Evolutionary conservation across 495 filamentous ascomycete species (phyloP).

Genomic region (Lichina pygmaea): DNA sequence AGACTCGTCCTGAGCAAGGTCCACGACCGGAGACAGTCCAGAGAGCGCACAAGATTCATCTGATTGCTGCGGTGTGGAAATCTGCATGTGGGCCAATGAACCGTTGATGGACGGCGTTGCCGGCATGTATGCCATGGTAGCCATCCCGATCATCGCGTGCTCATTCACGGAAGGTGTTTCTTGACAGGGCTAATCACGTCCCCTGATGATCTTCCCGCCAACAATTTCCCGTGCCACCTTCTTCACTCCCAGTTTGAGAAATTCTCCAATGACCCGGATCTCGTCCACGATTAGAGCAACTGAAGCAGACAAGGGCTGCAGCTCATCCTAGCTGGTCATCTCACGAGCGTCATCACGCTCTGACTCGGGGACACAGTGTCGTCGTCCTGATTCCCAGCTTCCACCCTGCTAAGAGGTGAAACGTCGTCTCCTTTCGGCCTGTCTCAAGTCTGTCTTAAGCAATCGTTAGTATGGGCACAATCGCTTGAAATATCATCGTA

Average conservation of each 20-base stretch:
- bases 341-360: conserved; percentile 29
- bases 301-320: conserved; percentile 47
- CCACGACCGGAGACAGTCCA: conserved; percentile 24
- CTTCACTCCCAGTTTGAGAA: conserved; percentile 43
- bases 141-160: conserved; percentile 31
- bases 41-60: conserved; percentile 29
- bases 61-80: conserved; percentile 35
- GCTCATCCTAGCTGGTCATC: conserved; percentile 51
- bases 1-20: conserved; percentile 31
- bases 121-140: conserved; percentile 30
- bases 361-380: conserved; percentile 30
- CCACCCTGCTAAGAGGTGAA: conserved; percentile 9
- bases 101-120: conserved; percentile 22
- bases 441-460: too few relatives aligned
- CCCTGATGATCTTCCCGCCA: conserved; percentile 29
- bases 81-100: conserved; percentile 27
- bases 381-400: conserved; percentile 74
- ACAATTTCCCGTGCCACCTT: conserved; percentile 23
- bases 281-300: conserved; percentile 35
- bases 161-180: conserved; percentile 26
- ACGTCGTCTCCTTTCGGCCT: too few relatives aligned
- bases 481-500: too few relatives aligned
- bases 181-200: conserved; percentile 36
- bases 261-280: conserved; percentile 48
- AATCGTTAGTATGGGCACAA: too few relatives aligned